These are phyloP conservation scores for Fusarium nisikadoi DNA, from an alignment of 2,329 filamentous ascomycete species.

Conservation along the genomic window DNA sequence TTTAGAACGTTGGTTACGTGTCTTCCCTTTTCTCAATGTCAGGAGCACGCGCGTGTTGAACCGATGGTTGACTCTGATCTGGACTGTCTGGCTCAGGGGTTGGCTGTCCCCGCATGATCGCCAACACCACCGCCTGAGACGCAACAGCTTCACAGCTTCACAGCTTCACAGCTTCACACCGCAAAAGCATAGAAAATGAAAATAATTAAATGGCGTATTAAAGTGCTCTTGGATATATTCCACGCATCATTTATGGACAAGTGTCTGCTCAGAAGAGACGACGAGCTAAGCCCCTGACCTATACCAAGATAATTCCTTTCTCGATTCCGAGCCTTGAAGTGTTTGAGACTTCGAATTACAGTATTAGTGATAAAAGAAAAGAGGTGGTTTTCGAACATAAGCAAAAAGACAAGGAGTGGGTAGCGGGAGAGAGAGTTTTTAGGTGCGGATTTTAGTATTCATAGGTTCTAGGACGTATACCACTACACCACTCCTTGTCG, in stretches of 20 bases:
- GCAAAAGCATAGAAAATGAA: rapidly evolving
- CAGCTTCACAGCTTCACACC: too few relatives aligned
- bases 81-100: background rate
- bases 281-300: background rate
- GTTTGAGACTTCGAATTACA: background rate
- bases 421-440: slow-evolving; percentile 11
- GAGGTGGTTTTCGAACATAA: background rate
- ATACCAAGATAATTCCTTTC: background rate
- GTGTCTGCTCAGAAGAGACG: background rate
- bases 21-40: rapidly evolving
- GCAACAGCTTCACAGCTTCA: rapidly evolving
- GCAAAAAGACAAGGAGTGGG: slow-evolving; percentile 4
- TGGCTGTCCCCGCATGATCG: too few relatives aligned
- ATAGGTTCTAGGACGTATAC: slow-evolving; percentile 8
- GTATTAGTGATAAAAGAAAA: background rate
- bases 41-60: background rate
- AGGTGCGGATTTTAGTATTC: slow-evolving; percentile 5
- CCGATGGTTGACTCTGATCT: rapidly evolving
- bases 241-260: rapidly evolving
- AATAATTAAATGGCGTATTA: rapidly evolving
- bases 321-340: background rate
- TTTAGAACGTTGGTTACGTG: background rate
- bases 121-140: too few relatives aligned
- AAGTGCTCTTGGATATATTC: rapidly evolving
- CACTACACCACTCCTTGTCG: slow-evolving; percentile 5